Evolutionary conservation across 2,329 filamentous ascomycete genomes (phyloP).

Genomic region (Tolypocladium cylindrosporum): DNA sequence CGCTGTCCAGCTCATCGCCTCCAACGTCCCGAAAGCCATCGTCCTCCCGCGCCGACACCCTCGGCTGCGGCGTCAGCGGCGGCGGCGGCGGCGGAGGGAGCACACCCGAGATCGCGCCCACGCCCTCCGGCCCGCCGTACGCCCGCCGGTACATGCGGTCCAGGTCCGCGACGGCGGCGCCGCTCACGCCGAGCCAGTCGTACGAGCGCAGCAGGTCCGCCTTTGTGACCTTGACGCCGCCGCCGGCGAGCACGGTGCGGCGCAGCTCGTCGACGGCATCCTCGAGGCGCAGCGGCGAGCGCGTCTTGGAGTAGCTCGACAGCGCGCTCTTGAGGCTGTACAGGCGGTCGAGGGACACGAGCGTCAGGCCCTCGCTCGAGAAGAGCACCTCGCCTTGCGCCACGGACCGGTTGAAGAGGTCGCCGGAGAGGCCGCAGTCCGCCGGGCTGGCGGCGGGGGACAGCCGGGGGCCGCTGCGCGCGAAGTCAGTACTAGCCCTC

Average conservation of each 20-base stretch:
- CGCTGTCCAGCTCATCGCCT: conserved; percentile 6
- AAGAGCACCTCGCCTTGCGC: conserved; percentile 53
- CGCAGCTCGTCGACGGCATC: conserved; percentile 55
- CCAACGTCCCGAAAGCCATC: conserved; percentile 12
- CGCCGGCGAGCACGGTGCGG: conserved; percentile 44
- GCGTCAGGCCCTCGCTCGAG: conserved; percentile 46
- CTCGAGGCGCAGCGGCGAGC: conserved; percentile 37
- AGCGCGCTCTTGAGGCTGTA: conserved; percentile 56
- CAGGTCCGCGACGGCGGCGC: conserved; percentile 41
- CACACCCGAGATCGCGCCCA: conserved; percentile 35
- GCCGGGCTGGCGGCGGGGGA: conserved; percentile 31
- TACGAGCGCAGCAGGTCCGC: conserved; percentile 45
- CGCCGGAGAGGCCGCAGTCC: conserved; percentile 34
- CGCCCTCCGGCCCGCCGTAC: conserved; percentile 39
- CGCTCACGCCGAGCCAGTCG: conserved; percentile 43
- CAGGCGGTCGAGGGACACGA: conserved; percentile 50
- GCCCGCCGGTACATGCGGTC: conserved; percentile 45
- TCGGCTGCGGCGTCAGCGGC: conserved; percentile 9
- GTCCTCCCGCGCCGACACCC: conserved; percentile 4
- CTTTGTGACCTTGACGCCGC: conserved; percentile 37
- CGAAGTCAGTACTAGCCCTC: neutral
- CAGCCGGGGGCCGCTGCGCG: conserved; percentile 24
- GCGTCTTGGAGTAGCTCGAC: conserved; percentile 41
- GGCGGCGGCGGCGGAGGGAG: neutral
- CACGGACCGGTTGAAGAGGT: conserved; percentile 46